Conservation (phyloP, 2,329 filamentous ascomycete genomes). For the Penicillium sp. region DNA sequence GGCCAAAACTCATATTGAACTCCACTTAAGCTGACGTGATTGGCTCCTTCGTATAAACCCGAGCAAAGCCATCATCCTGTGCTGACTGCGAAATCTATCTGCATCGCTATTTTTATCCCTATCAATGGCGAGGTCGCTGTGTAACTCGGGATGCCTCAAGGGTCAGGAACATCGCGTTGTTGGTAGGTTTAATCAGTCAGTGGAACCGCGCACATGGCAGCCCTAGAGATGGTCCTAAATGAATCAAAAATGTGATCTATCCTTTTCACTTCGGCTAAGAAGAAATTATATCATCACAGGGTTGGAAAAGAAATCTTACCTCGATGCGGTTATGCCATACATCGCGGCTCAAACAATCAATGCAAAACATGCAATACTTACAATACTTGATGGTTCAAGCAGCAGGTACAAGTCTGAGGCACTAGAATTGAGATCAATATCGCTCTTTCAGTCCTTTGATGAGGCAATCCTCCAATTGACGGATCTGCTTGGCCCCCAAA, state of each 20-base stretch:
- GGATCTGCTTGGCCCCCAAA: background rate
- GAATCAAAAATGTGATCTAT: no score
- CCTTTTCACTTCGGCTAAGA: no score
- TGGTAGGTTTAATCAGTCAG: no score
- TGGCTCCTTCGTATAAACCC: constrained; percentile 5
- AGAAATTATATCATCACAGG: no score
- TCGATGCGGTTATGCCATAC: background rate
- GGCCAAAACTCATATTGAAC: constrained; percentile 1
- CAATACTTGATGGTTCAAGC: no score
- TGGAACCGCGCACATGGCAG: no score
- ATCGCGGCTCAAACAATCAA: no score
- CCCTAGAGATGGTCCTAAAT: no score
- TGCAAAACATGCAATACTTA: no score
- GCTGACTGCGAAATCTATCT: background rate
- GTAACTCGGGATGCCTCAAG: background rate
- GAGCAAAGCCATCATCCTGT: background rate
- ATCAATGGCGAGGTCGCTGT: background rate
- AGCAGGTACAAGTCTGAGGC: background rate
- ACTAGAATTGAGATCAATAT: background rate
- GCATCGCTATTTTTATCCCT: constrained; percentile 9
- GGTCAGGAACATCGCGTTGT: no score
- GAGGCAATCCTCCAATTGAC: no score
- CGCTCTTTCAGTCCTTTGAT: background rate
- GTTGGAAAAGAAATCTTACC: no score
- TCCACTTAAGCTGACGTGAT: background rate